Evolutionary conservation across 208 protist species (phyloP).

Genomic region (Hexamita inflata): DNA sequence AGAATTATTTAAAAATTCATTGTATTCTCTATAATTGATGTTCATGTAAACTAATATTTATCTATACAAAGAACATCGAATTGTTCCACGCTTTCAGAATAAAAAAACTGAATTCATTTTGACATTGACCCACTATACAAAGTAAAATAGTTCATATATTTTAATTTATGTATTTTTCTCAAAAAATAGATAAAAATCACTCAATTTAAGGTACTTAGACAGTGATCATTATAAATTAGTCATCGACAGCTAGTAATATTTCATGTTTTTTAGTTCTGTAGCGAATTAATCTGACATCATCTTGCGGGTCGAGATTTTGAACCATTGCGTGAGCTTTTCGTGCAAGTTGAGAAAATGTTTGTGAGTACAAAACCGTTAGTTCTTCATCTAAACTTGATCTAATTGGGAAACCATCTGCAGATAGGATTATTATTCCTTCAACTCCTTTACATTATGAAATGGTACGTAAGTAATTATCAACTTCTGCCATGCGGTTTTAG

Average conservation of each 20-base stretch:
- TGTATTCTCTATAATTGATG: no score
- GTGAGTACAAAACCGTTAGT: background rate
- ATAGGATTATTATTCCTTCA: constrained; percentile 21
- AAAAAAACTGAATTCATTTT: no score
- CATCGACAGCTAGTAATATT: constrained; percentile 4
- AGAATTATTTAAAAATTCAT: no score
- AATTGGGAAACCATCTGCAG: constrained; percentile 10
- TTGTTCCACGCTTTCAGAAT: no score
- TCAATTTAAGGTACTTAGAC: constrained; percentile 12
- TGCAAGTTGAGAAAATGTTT: constrained; percentile 5
- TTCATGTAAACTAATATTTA: no score
- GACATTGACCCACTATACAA: no score
- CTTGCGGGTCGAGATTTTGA: background rate
- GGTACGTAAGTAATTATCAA: no score
- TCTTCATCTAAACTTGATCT: constrained; percentile 15
- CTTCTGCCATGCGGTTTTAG: no score
- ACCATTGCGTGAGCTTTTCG: background rate
- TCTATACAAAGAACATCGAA: no score
- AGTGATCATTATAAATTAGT: constrained; percentile 14
- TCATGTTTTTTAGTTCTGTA: constrained; percentile 5
- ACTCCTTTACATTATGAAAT: constrained; percentile 1
- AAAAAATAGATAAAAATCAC: no score
- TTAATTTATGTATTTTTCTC: no score
- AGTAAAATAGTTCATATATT: no score
- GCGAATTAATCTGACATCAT: background rate